Percentiles rank a stretch among this genome's conserved stretches.
phyloP scores from a whole-genome alignment of 768 basidiomycete genomes.

The Plicaturopsis crispa region DNA sequence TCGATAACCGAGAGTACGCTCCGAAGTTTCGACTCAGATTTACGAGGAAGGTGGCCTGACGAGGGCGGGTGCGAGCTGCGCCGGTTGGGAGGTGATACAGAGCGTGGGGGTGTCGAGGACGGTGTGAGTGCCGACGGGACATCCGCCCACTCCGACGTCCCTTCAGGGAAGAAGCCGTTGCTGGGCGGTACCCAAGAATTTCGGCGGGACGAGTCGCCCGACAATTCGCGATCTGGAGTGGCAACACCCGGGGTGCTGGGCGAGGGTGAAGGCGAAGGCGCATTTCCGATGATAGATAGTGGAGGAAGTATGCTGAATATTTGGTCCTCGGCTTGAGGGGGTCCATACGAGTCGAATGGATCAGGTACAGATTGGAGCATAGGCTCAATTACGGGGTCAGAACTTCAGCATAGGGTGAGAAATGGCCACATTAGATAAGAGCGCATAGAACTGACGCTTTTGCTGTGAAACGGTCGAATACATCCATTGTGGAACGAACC shows the following conservation, averaged over 20 bases:
- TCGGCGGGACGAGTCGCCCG: constrained; percentile 22
- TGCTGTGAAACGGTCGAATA: constrained; percentile 81
- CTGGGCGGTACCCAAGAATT: constrained; percentile 46
- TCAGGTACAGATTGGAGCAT: constrained; percentile 88
- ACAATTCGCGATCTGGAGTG: constrained; percentile 28
- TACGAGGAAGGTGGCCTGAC: constrained; percentile 34
- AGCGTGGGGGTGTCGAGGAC: constrained; percentile 36
- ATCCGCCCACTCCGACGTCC: constrained; percentile 51
- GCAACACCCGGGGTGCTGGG: constrained; percentile 26
- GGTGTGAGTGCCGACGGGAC: constrained; percentile 21
- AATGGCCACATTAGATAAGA: constrained; percentile 6
- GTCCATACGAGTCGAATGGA: constrained; percentile 89
- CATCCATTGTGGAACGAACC: constrained; percentile 85
- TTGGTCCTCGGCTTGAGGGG: constrained; percentile 80
- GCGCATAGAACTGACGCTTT: constrained; percentile 58
- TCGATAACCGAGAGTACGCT: constrained; percentile 68
- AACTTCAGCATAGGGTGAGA: constrained; percentile 30
- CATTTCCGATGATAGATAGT: constrained; percentile 50
- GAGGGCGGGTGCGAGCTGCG: constrained; percentile 45
- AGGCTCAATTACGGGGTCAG: constrained; percentile 85
- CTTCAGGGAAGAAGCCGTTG: constrained; percentile 38
- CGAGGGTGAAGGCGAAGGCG: background rate
- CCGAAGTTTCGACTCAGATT: constrained; percentile 59
- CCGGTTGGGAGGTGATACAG: constrained; percentile 45
- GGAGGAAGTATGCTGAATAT: constrained; percentile 93